Conservation (phyloP, 305 asterid species). For the Plantago lanceolata region DNA sequence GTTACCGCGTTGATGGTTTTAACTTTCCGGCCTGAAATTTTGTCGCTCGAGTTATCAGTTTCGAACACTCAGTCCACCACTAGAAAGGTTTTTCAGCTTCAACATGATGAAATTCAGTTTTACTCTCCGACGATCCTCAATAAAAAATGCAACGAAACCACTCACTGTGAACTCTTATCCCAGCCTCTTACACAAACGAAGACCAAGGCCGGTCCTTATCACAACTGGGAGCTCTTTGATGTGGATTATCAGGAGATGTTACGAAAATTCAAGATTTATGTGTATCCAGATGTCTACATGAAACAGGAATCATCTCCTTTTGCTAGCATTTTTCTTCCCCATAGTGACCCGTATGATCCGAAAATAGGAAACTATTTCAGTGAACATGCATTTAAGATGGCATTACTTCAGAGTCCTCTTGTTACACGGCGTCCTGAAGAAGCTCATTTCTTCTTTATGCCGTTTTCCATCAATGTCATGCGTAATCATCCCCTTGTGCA, state of each 20-base stretch:
- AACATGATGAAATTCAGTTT: not conserved
- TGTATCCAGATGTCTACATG: slow-evolving; percentile 46
- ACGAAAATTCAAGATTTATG: slow-evolving; percentile 42
- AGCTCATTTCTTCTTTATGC: slow-evolving; percentile 69
- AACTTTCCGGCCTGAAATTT: slow-evolving; percentile 20
- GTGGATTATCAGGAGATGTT: slow-evolving; percentile 58
- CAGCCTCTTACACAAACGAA: not conserved
- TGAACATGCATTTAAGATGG: slow-evolving; percentile 66
- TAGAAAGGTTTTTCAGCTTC: not conserved
- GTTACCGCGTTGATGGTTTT: slow-evolving; percentile 22
- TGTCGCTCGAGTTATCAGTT: slow-evolving; percentile 11
- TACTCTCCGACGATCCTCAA: slow-evolving; percentile 5
- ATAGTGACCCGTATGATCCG: slow-evolving; percentile 43
- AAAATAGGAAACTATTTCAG: slow-evolving; percentile 70
- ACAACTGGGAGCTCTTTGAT: slow-evolving; percentile 55
- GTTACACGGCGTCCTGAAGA: slow-evolving; percentile 40
- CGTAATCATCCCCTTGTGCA: slow-evolving; percentile 54
- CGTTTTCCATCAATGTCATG: slow-evolving; percentile 68
- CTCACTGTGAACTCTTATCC: not conserved
- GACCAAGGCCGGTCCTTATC: slow-evolving; percentile 38
- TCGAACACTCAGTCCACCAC: slow-evolving; percentile 1
- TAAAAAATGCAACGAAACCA: slow-evolving; percentile 13
- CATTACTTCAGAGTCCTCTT: slow-evolving; percentile 49
- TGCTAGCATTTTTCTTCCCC: slow-evolving; percentile 51
- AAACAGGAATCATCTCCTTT: slow-evolving; percentile 34